Evolutionary conservation across 2,329 filamentous ascomycete genomes (phyloP).

Genomic region (Claviceps digitariae): DNA sequence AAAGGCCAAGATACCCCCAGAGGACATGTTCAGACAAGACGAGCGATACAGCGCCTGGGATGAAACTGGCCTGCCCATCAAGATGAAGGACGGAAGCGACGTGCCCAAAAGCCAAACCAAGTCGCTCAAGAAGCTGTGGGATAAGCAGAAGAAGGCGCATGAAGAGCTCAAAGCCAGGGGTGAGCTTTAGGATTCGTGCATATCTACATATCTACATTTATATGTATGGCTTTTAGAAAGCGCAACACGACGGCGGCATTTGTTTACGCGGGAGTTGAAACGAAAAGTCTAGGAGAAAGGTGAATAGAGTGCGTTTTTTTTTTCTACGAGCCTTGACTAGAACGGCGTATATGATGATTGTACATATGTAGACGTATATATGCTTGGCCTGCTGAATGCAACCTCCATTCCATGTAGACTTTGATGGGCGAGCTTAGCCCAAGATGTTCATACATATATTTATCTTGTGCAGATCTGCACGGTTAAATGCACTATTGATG

Average conservation of each 20-base stretch:
- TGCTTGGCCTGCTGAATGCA: not conserved
- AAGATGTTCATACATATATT: too few species aligned
- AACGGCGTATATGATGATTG: too few species aligned
- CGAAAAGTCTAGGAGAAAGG: not conserved
- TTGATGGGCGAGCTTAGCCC: too few species aligned
- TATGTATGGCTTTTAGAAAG: not conserved
- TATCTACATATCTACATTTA: not conserved
- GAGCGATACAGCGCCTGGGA: conserved; percentile 65
- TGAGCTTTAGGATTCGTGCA: conserved; percentile 1
- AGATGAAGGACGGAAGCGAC: conserved; percentile 64
- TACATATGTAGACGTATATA: not conserved
- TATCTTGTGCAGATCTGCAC: too few species aligned
- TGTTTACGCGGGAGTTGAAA: too few species aligned
- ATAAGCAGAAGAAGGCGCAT: conserved; percentile 75
- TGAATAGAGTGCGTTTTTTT: not conserved
- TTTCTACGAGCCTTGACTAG: not conserved
- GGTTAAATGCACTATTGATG: too few species aligned
- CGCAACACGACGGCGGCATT: not conserved
- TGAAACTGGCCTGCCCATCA: conserved; percentile 64
- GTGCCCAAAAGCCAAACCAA: conserved; percentile 68
- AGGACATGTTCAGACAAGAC: conserved; percentile 43
- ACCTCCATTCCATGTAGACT: too few species aligned
- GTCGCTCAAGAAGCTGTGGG: conserved; percentile 81
- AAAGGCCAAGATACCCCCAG: conserved; percentile 41
- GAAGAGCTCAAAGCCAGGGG: conserved; percentile 33